Evolutionary conservation across 768 basidiomycete genomes (phyloP), one percentile per base, ranked within the genome.

Genomic region (Cystofilobasidium macerans): DNA sequence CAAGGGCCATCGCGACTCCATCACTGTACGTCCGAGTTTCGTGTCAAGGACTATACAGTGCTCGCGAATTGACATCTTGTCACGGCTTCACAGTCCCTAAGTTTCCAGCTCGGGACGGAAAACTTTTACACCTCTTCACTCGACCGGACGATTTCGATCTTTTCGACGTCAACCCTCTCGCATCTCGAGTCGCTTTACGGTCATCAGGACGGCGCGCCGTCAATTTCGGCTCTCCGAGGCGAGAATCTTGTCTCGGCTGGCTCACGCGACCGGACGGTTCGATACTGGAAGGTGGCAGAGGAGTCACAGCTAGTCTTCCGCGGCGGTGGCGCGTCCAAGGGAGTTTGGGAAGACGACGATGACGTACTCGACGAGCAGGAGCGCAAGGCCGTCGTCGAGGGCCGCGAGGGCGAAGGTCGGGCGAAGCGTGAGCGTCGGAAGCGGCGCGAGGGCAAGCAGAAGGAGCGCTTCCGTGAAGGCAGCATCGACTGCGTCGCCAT

Each of bases 131-230:
- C 92, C 0, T 73, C 95, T 64, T 94, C 94, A 75, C 79, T 97
- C 3, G 94, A 87, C 30, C 76, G 93, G 87, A 74, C 78, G 82
- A 54, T 81, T 78, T 68, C 82, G 80, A 16, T 80, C 28, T 74
- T 74, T 47, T 77, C 76, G 14, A 65, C 76, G 53, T 75, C 82
- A 13, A 88, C 89, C 7, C 83, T 94, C 81, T 91, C 89, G 13
- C 91, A 92, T 72, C 86, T 98, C 64, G 94, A 99, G 75, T 97
- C 94, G 11, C 79, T 98, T 5, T 99, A 94, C 73, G 95, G 95
- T 1, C 95, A 99, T 74, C 94, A 98, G 77, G 93, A 97, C 72
- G 82, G 83, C 33, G 83, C 95, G 33, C 78, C 88, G 20, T 79
- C 81, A 5, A 72, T 99, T 7, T 89, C 92, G 69, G 81, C 89